A percentile compares a stretch with the other conserved stretches of the same genome.
Conservation (phyloP, 2,329 filamentous ascomycete genomes). For the Colletotrichum sp. region DNA sequence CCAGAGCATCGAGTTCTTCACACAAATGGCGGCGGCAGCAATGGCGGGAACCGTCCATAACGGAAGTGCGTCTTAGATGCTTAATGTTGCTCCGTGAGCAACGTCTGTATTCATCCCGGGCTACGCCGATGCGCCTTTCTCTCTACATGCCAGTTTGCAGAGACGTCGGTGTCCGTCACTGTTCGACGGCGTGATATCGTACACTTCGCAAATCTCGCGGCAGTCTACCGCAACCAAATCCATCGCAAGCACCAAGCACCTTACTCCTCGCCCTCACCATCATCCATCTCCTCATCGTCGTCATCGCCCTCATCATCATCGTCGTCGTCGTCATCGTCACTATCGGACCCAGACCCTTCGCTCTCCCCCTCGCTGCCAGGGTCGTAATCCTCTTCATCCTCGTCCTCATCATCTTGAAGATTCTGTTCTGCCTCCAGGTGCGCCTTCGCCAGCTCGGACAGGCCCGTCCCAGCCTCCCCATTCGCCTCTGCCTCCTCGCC, state of each 20-base stretch:
- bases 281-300: conserved; percentile 8
- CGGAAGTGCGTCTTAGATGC: not conserved
- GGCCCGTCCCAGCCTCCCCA: conserved; percentile 39
- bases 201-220: not conserved
- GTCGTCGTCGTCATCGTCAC: conserved; percentile 47
- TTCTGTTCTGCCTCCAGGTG: conserved; percentile 56
- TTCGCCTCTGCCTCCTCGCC: conserved; percentile 37
- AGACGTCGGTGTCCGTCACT: not conserved
- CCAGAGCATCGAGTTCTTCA: fast-evolving
- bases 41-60: fast-evolving
- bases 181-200: not conserved
- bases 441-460: conserved; percentile 56
- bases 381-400: conserved; percentile 71
- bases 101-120: not conserved
- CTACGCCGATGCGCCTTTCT: not conserved
- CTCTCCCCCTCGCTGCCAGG: conserved; percentile 66
- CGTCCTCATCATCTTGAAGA: conserved; percentile 65
- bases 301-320: conserved; percentile 45
- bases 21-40: not conserved
- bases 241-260: too few relatives aligned
- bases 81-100: not conserved
- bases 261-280: not conserved
- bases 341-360: conserved; percentile 61
- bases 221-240: not conserved
- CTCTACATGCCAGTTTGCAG: not conserved